Base-by-base conservation (phyloP, 345 rosid species). In the Citrus reticulata region DNA sequence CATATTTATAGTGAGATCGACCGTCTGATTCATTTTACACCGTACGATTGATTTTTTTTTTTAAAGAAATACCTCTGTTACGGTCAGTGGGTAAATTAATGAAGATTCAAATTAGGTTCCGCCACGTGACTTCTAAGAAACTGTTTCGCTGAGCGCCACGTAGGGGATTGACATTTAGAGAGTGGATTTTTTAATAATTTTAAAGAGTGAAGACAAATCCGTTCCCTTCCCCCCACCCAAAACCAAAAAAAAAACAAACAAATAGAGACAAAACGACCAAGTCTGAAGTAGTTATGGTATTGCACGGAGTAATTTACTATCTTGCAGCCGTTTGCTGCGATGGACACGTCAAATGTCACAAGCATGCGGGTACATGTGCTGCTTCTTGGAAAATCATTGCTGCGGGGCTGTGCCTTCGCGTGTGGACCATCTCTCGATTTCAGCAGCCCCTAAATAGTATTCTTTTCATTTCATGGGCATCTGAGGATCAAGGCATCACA, bases 51-150 rank as follows among this genome's bases (percentile, higher is more conserved):
- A 19, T 11, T 17, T 30, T 64, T 19, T 4, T 14, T 64, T 16
- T 10, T 1, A 1, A 4, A 22, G 20, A 51, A 51, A 16, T 4
- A 3, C 14, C 14, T 42, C 14, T 2, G 1, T 42, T 42, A 4
- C 6, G 7, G 55, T 49, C 55, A 14, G 0, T 49, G 0, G 20
- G 1, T 5, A 10, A 9, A 49, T 8, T 4, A 25, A 30, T 30
- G 5, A 9, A 35, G 9, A 14, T 10, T 61, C 57, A 61, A 74
- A 2, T 19, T 0, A 3, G 32, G 25, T 75, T 54, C 79, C 10
- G 55, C 4, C 55, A n/a, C 7, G 76, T 22, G n/a, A 20, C 60
- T 80, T 75, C 76, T 19, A 8, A 17, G 79, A 80, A 75, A 66
- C 34, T 32, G 63, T 9, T 20, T 10, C 22, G 17, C 5, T 34